Conservation (phyloP, 2,329 filamentous ascomycete species). For the Malbranchea cinnamomea region DNA sequence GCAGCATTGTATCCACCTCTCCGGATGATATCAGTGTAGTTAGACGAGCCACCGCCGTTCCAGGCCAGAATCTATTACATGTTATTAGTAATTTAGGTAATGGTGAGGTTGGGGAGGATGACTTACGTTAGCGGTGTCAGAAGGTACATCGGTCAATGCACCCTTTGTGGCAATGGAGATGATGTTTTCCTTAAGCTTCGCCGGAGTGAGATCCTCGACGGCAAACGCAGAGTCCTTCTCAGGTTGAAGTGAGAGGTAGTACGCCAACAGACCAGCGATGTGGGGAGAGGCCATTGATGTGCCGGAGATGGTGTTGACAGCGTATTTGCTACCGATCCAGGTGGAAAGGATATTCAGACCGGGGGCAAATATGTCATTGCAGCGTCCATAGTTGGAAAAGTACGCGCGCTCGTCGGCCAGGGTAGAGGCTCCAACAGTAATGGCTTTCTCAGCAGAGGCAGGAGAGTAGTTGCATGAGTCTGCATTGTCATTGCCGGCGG, state of each 20-base stretch:
- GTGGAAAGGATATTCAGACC: slow-evolving; percentile 95
- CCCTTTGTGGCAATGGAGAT: slow-evolving; percentile 68
- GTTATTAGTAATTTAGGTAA: slow-evolving; percentile 13
- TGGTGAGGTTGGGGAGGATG: not conserved
- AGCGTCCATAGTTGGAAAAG: slow-evolving; percentile 99
- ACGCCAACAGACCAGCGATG: slow-evolving; percentile 89
- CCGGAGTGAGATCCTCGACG: slow-evolving; percentile 75
- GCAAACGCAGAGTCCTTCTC: slow-evolving; percentile 79
- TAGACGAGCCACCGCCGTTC: slow-evolving; percentile 91
- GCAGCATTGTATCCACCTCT: slow-evolving; percentile 53
- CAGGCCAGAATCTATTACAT: slow-evolving; percentile 61
- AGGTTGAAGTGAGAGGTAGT: slow-evolving; percentile 94
- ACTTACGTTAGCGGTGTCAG: slow-evolving; percentile 67
- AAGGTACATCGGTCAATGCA: slow-evolving; percentile 67
- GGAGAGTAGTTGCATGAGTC: slow-evolving; percentile 99
- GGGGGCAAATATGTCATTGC: slow-evolving; percentile 97
- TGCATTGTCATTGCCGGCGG: slow-evolving; percentile 95
- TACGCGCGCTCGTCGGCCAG: slow-evolving; percentile 92
- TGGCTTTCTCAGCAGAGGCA: slow-evolving; percentile 75
- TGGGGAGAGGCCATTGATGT: slow-evolving; percentile 99
- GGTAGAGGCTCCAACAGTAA: slow-evolving; percentile 91
- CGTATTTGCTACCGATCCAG: slow-evolving; percentile 94
- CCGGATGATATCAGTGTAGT: slow-evolving; percentile 72
- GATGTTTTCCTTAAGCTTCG: slow-evolving; percentile 82
- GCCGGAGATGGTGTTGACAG: slow-evolving; percentile 97